Conservation (phyloP, 352 stramenopile genomes). For the Globisporangium cederbergense region DNA sequence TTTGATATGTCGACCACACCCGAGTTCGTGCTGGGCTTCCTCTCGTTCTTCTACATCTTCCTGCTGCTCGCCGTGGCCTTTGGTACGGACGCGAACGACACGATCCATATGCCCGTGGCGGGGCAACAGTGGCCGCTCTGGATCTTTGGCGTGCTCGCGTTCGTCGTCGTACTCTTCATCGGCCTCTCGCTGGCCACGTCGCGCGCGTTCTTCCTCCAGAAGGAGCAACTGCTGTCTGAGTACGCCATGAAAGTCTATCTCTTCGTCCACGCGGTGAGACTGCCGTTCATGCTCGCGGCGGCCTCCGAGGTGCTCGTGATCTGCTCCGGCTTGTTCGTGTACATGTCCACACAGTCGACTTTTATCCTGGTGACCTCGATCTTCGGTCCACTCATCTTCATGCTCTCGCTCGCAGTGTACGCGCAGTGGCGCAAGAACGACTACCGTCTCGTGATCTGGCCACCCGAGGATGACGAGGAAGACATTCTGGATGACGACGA, state of each 20-base stretch:
- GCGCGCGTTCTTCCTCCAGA: conserved; percentile 77
- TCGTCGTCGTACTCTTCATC: conserved; percentile 79
- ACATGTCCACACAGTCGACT: conserved; percentile 64
- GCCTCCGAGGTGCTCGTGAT: conserved; percentile 80
- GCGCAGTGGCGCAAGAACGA: conserved; percentile 81
- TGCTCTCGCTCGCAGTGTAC: conserved; percentile 71
- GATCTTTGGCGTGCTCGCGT: conserved; percentile 84
- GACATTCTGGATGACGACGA: conserved; percentile 78
- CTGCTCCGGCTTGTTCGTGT: conserved; percentile 79
- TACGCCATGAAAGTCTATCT: conserved; percentile 78
- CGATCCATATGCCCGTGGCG: conserved; percentile 46
- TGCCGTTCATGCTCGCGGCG: conserved; percentile 79
- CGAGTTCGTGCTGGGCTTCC: conserved; percentile 77
- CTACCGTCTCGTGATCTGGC: conserved; percentile 80
- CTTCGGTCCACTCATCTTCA: conserved; percentile 73
- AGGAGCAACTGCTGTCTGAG: conserved; percentile 71
- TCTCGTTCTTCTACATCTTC: conserved; percentile 87
- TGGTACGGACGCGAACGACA: conserved; percentile 42
- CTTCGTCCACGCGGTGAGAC: conserved; percentile 48
- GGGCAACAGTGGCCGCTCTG: conserved; percentile 76
- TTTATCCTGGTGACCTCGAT: conserved; percentile 80
- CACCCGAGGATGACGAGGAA: conserved; percentile 76
- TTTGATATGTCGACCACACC: conserved; percentile 74
- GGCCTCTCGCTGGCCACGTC: conserved; percentile 71
- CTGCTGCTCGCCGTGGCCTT: conserved; percentile 78